Base-by-base conservation (phyloP, 2,329 filamentous ascomycete genomes). In the Fusarium pseudonygamai region DNA sequence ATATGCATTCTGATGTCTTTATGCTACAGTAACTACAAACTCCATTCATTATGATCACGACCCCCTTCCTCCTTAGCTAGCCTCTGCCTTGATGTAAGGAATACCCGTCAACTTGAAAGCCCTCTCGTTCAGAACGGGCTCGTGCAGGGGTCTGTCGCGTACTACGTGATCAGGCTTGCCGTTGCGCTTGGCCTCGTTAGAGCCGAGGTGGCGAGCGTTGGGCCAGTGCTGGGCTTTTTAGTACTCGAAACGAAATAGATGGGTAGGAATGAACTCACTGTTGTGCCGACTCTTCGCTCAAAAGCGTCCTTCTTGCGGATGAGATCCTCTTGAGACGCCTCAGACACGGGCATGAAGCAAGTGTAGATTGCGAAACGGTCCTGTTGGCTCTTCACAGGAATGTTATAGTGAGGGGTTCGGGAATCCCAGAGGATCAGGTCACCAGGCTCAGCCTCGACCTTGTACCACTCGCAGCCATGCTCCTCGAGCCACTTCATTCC, bases 371-470 rank as follows among this genome's bases (percentile, higher is more conserved):
- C 43, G 80, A 81, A 9, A 75, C 75, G 28, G 80, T 84, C 8
- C 80, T 83, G 82, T 82, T 83, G 64, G 1, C 77, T 75, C 24
- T 73, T 78, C 0, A 83, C 79, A 0, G 80, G 78, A 5, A 85
- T 76, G 36, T 85, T 85, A 64, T 84, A 85, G 70, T 85, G 83
- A 11, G 83, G 82, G 7, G 81, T 81, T 18, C 70, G 45, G 13
- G 79, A 81, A 64, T 83, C 82, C 78, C 78, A 85, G 11, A 85
- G 75, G 4, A 85, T 77, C n/a, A 85, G 63, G 40, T 85, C 84
- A 16, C 84, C 84, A 0, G 84, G 84, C 11, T 83, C 83, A 10
- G 83, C 84, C 47, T 80, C 78, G 20, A 85, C 78, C 73, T 85
- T 83, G 66, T 79, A 67, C 79, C 80, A 81, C 37, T 81, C 74